phyloP scores from a whole-genome alignment of 148 eudicot genomes.

The Arbutus unedo region DNA sequence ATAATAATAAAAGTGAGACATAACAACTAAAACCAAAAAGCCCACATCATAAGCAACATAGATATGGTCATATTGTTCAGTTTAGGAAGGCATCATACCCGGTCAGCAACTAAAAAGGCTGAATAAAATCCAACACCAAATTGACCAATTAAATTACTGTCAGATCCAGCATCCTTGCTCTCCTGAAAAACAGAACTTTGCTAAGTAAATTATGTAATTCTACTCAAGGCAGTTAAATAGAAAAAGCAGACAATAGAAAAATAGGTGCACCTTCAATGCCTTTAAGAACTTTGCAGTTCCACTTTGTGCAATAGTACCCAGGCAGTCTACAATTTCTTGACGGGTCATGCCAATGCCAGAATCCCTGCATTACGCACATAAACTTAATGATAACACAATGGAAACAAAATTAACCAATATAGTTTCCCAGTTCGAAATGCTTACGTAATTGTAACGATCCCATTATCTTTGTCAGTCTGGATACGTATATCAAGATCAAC shows the following conservation, averaged over 20 bases:
- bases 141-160: conserved; percentile 93
- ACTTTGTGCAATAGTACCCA: conserved; percentile 98
- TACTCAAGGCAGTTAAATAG: neutral
- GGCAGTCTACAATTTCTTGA: conserved; percentile 86
- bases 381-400: neutral
- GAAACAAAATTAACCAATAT: neutral
- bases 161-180: conserved; percentile 85
- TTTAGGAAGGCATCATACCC: conserved; percentile 38
- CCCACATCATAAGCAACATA: neutral
- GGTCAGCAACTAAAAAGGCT: conserved; percentile 86
- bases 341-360: conserved; percentile 97
- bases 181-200: conserved; percentile 49
- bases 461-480: conserved; percentile 78
- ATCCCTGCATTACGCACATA: conserved; percentile 49
- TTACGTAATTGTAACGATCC: conserved; percentile 85
- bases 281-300: conserved; percentile 97
- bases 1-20: conserved; percentile 6
- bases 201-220: neutral
- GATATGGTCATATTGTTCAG: neutral
- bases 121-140: conserved; percentile 99
- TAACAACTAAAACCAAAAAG: neutral
- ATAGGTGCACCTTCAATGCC: conserved; percentile 63
- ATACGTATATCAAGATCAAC: conserved; percentile 87
- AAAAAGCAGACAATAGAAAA: neutral
- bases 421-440: conserved; percentile 10